Evolutionary conservation across 495 filamentous ascomycete genomes (phyloP), one percentile per base, ranked within the genome.

Genomic region (Massariosphaeria phaeospora): DNA sequence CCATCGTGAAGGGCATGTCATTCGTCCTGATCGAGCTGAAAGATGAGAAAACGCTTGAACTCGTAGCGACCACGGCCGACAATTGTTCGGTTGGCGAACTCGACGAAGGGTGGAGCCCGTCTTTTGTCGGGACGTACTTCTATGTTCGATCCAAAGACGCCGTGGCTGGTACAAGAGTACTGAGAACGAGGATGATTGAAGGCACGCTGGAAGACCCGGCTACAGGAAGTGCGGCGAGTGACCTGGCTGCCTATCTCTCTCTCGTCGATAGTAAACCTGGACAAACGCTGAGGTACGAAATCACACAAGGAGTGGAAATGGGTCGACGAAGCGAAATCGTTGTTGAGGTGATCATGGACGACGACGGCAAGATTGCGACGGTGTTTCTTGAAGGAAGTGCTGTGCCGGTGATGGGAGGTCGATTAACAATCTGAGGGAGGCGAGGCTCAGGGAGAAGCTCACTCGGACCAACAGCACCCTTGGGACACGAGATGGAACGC

Each of bases 261-360:
- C 61, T 85, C 40, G 69, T 62, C 68, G 56, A 66, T 27, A 66
- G 68, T 0, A 52, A 60, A 36, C 41, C 60, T 44, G 60, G 61
- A 25, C 61, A 68, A n/a, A 52, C 56, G 20, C 61, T 65, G 36
- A 68, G 62, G 56, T 84, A 78, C 61, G 69, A 69, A 39, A 63
- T 90, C 47, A 78, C 77, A 58, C 87, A 91, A 70, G 87, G 86
- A 0, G 82, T 89, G 11, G 86, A 91, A 71, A 91, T 89, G 83
- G 85, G 83, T 0, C 70, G 85, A 52, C 70, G 69, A 59, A 89
- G 85, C 71, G 76, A 78, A 39, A 82, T 83, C 56, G 69, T 69
- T 3, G 66, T 78, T 33, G 71, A 67, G 26, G 75, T 78, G 13
- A 48, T 50, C 23, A 34, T 43, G 67, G 52, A 15, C 61, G 72